phyloP scores from a whole-genome alignment of 805 yeast genomes.

The Cyberlindnera euphorbiiphila region DNA sequence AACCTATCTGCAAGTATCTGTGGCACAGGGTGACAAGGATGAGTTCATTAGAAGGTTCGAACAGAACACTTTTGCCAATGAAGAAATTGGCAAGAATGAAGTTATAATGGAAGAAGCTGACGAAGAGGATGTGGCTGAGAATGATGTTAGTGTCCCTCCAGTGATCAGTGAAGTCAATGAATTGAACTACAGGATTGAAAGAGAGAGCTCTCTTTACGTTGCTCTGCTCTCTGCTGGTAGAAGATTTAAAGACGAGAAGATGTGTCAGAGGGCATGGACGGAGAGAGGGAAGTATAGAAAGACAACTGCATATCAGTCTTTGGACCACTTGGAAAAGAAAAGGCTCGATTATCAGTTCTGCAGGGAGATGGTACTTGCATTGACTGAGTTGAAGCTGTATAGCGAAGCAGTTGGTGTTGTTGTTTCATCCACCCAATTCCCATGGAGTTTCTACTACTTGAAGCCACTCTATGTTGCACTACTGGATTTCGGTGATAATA shows the following conservation, averaged over 20 bases:
- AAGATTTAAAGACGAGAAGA: conserved; percentile 45
- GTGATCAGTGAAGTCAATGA: conserved; percentile 11
- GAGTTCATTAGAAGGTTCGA: conserved; percentile 36
- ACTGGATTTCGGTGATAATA: conserved; percentile 40
- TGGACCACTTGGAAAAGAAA: conserved; percentile 37
- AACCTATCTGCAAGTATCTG: conserved; percentile 47
- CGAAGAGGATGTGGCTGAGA: conserved; percentile 13
- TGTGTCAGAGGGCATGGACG: conserved; percentile 67
- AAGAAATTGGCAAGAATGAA: conserved; percentile 11
- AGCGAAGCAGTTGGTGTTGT: conserved; percentile 71
- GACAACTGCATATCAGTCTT: conserved; percentile 42
- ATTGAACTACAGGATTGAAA: conserved; percentile 14
- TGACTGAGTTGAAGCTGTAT: conserved; percentile 50
- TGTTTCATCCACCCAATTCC: conserved; percentile 61
- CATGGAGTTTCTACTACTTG: conserved; percentile 57
- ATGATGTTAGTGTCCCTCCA: conserved; percentile 19
- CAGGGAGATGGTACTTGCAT: conserved; percentile 56
- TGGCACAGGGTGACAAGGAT: conserved; percentile 33
- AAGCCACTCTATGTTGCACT: conserved; percentile 39
- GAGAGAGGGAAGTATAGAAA: conserved; percentile 76
- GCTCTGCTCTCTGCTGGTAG: conserved; percentile 48
- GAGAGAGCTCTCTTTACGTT: conserved; percentile 20
- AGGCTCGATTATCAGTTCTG: conserved; percentile 67
- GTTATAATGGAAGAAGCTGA: conserved; percentile 17
- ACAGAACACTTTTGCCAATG: conserved; percentile 33